Evolutionary conservation across 352 stramenopile species (phyloP).

Genomic region (Peronospora belbahrii): DNA sequence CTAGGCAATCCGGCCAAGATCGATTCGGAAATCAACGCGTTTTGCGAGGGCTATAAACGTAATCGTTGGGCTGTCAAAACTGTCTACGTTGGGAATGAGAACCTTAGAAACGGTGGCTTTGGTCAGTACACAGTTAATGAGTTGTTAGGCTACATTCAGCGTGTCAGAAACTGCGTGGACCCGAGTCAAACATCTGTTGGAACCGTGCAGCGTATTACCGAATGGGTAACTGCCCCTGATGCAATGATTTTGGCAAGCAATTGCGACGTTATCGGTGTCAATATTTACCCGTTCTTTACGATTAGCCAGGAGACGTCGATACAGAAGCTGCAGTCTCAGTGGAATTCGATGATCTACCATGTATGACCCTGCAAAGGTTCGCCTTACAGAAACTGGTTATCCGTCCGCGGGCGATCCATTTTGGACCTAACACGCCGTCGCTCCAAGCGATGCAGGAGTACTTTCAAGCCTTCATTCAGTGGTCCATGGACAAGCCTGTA

Average conservation of each 20-base stretch:
- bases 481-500: constrained; percentile 24
- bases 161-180: constrained; percentile 38
- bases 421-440: constrained; percentile 30
- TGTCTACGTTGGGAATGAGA: constrained; percentile 70
- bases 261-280: constrained; percentile 26
- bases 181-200: constrained; percentile 40
- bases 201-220: constrained; percentile 60
- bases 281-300: constrained; percentile 49
- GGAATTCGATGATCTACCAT: constrained; percentile 31
- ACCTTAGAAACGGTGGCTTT: constrained; percentile 42
- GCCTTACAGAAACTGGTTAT: constrained; percentile 53
- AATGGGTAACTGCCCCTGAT: constrained; percentile 34
- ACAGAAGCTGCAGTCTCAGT: constrained; percentile 47
- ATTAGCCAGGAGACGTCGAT: constrained; percentile 25
- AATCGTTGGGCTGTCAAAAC: constrained; percentile 35
- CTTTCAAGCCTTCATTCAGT: constrained; percentile 39
- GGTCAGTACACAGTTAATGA: constrained; percentile 28
- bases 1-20: constrained; percentile 31
- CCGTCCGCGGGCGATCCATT: constrained; percentile 26
- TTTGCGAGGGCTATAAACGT: constrained; percentile 32
- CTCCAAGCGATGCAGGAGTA: constrained; percentile 34
- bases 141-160: constrained; percentile 37
- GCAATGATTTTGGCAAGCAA: constrained; percentile 28
- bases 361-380: constrained; percentile 35
- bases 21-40: constrained; percentile 46